These are phyloP conservation scores for Excoecaria agallocha DNA, from an alignment of 345 rosid species.

Conservation along the genomic window DNA sequence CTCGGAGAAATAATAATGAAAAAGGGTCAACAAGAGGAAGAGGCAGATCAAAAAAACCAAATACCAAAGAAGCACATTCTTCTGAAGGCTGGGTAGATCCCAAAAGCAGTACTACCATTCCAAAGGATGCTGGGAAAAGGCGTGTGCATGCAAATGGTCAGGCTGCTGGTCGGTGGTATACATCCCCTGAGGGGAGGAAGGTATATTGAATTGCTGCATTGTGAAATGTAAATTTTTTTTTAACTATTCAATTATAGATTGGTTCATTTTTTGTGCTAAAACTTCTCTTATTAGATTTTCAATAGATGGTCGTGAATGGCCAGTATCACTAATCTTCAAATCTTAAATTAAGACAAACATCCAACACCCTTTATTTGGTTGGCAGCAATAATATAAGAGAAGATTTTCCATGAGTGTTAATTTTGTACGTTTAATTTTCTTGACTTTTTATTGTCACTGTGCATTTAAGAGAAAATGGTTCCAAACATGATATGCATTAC, in stretches of 20 bases:
- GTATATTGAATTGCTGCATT: conserved; percentile 31
- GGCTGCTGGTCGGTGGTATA: conserved; percentile 74
- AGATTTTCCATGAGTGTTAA: not conserved
- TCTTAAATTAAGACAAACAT: not conserved
- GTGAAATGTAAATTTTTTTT: not conserved
- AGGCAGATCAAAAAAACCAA: conserved; percentile 42
- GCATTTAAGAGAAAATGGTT: not conserved
- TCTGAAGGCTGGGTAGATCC: conserved; percentile 65
- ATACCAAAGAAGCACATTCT: conserved; percentile 26
- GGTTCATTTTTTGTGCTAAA: not conserved
- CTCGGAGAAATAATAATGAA: conserved; percentile 27
- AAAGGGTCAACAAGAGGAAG: conserved; percentile 41
- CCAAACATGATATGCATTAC: not conserved
- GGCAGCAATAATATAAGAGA: not conserved
- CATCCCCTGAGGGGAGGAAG: conserved; percentile 78
- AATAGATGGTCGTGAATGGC: not conserved
- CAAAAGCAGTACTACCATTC: conserved; percentile 39
- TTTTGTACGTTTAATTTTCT: too few species aligned
- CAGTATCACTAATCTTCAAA: not conserved
- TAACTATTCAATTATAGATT: not conserved
- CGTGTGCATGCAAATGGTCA: conserved; percentile 62
- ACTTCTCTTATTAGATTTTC: not conserved
- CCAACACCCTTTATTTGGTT: not conserved
- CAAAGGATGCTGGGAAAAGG: conserved; percentile 79
- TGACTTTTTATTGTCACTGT: not conserved